A percentile compares a stretch with the other conserved stretches of the same genome.
Conservation (phyloP, 257 asterid species). For the Ilex aquifolium region DNA sequence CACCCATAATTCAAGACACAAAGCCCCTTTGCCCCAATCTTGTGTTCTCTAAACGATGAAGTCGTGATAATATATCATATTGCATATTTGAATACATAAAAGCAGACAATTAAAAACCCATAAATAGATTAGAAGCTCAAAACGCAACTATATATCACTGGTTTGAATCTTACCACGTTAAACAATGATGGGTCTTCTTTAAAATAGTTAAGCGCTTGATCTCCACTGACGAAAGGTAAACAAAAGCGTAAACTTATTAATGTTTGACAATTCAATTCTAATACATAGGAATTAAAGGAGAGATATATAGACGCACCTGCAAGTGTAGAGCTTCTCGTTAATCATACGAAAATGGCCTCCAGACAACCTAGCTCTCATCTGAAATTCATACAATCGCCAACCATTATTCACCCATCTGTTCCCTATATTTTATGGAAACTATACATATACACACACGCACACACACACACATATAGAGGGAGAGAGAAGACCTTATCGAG, state of each 20-base stretch:
- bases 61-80: no score
- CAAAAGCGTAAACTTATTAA: not conserved
- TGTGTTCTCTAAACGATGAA: no score
- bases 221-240: slow-evolving; percentile 48
- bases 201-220: slow-evolving; percentile 75
- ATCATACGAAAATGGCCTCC: slow-evolving; percentile 95
- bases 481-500: slow-evolving; percentile 54
- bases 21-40: no score
- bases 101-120: no score
- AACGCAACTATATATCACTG: no score
- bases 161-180: slow-evolving; percentile 51
- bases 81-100: no score
- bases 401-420: not conserved
- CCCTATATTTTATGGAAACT: not conserved
- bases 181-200: slow-evolving; percentile 73
- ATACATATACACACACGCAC: no score
- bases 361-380: slow-evolving; percentile 86
- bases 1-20: no score
- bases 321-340: slow-evolving; percentile 92
- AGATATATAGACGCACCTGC: slow-evolving; percentile 78
- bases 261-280: no score
- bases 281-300: no score
- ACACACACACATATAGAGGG: not conserved
- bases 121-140: no score
- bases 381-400: slow-evolving; percentile 6